Conservation (phyloP, 2,329 filamentous ascomycete species). For the Beauveria bassiana region DNA sequence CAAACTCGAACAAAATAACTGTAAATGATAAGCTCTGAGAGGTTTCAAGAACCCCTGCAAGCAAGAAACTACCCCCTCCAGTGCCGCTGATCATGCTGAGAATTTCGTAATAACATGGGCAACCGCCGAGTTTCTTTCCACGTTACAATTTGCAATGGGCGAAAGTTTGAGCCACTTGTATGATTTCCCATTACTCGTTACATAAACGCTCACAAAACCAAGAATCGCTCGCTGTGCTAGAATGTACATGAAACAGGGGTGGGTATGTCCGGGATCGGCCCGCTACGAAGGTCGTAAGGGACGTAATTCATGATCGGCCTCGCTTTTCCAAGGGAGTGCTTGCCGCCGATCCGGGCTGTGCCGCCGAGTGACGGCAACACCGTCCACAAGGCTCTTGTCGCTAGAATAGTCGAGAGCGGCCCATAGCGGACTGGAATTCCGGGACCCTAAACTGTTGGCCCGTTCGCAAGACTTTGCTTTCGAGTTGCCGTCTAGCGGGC, state of each 20-base stretch:
- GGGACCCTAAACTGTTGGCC: constrained; percentile 4
- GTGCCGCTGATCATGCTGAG: no score
- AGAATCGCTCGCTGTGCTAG: neutral
- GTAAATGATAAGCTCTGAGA: no score
- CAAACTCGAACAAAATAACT: no score
- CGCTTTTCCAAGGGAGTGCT: neutral
- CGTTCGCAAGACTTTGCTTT: constrained; percentile 9
- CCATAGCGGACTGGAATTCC: constrained; percentile 8
- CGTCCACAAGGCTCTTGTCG: constrained; percentile 13
- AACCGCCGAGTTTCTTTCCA: neutral
- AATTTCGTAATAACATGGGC: neutral
- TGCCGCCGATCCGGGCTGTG: neutral
- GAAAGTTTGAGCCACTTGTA: neutral
- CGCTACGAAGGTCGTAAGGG: neutral
- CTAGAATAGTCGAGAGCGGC: constrained; percentile 10
- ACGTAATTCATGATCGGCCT: neutral
- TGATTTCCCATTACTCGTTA: neutral
- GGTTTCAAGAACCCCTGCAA: no score
- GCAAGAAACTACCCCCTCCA: no score
- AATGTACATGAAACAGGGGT: neutral
- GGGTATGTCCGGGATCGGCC: neutral
- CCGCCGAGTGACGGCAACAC: constrained; percentile 12
- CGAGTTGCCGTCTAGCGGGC: constrained; percentile 2
- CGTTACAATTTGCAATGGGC: no score
- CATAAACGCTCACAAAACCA: neutral